Evolutionary conservation across 148 eudicot genomes (phyloP), one percentile per base, ranked within the genome.

Genomic region (Agrostemma githago): DNA sequence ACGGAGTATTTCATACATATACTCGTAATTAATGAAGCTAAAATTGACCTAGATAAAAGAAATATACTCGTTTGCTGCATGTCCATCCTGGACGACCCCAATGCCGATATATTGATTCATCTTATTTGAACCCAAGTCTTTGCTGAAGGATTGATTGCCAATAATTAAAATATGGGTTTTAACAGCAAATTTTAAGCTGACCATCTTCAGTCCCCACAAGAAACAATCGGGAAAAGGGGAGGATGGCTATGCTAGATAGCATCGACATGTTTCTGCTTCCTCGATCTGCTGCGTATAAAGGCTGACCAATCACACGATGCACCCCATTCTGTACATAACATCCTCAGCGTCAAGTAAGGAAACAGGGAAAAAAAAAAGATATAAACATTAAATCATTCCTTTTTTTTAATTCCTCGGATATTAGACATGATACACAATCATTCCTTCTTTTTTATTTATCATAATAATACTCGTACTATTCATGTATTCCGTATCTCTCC

Each of bases 131-230:
- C 12, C 44, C n/a, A 15, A 8, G 44, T 11, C n/a, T 42, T 67
- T 5, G 54, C 70, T 42, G 43, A 67, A 41, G 16, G 70, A 17
- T 67, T 5, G 70, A 17, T 67, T 5, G 17, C 7, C 26, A 34
- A 67, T 34, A 42, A 6, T 3, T n/a, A n/a, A n/a, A 66, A 42
- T 0, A 69, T 8, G 14, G 51, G 5, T 37, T 15, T 86, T 87
- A 96, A 68, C 84, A 90, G 77, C 99, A 96, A 66, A 95, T 84
- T 82, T 88, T 92, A 78, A 96, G 84, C 82, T 89, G 82, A 73
- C 99, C 97, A 62, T 96, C 99, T 79, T 96, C 99, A 9, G 97
- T 92, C 74, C 99, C 99, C 39, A 92, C 86, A 7, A 92, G 88
- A 83, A 96, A 90, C 73, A 96, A 79, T 41, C 99, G 85, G 3